phyloP scores from a whole-genome alignment of 441 rosid genomes.

The Metrosideros polymorpha region DNA sequence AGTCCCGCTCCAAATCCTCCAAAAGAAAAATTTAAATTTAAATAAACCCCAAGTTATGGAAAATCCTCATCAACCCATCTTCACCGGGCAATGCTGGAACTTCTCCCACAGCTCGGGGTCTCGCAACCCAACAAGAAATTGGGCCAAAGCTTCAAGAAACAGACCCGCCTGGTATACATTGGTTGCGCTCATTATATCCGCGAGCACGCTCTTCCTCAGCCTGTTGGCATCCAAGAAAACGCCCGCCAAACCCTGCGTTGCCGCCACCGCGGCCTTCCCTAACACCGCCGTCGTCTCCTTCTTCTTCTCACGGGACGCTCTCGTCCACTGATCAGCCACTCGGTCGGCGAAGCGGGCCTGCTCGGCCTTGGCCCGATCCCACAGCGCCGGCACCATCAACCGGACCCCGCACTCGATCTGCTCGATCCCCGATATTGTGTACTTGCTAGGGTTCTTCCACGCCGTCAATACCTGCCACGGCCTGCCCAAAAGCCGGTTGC shows the following conservation, averaged over 20 bases:
- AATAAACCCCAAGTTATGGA: background rate
- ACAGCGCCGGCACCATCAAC: constrained; percentile 60
- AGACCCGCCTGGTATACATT: constrained; percentile 55
- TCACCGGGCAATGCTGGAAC: constrained; percentile 22
- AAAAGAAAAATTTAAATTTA: background rate
- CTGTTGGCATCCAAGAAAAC: constrained; percentile 61
- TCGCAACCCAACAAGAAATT: constrained; percentile 66
- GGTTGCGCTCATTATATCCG: constrained; percentile 51
- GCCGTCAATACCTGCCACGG: constrained; percentile 35
- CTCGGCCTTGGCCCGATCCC: constrained; percentile 31
- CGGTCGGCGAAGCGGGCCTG: constrained; percentile 34
- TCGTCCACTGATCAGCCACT: constrained; percentile 35
- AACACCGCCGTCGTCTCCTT: constrained; percentile 7
- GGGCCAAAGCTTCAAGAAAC: constrained; percentile 70
- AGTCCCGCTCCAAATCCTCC: background rate
- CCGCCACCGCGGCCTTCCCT: constrained; percentile 34
- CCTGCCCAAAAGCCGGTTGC: background rate
- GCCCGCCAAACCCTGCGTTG: constrained; percentile 49
- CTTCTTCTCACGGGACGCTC: background rate
- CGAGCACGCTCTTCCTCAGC: constrained; percentile 50
- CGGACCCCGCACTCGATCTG: constrained; percentile 79
- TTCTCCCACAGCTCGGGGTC: constrained; percentile 34
- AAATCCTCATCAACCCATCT: background rate
- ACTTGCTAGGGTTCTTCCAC: constrained; percentile 39
- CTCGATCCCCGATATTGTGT: constrained; percentile 31